Evolutionary conservation across 176 grass and related monocot species (phyloP), one percentile per base, ranked within the genome.

Genomic region (Hsuehochloa calcarea): DNA sequence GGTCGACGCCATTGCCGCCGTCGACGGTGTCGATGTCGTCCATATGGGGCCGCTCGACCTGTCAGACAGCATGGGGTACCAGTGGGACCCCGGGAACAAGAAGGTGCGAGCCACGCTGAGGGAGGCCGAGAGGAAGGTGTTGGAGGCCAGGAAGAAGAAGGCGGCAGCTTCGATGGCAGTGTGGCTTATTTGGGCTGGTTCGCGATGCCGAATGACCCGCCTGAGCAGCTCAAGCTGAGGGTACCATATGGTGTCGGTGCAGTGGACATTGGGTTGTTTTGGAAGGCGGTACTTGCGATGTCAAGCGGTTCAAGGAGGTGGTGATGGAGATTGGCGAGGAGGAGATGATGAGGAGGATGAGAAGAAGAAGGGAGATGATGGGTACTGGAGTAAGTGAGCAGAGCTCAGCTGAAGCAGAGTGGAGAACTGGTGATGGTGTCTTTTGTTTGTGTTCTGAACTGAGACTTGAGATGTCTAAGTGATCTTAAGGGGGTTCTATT

Each of bases 11-110:
- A 95, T 98, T 69, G 96, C 96, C 13, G 75, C 89, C 40, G 73
- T 98, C 1, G 95, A 98, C 12, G 95, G 95, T n/a, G 95, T 98
- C 46, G 83, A 98, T 63, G 95, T 92, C 60, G 86, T 98, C 70
- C 93, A 98, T 41, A 98, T 86, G 82, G 95, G 95, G 2, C 96
- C 96, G 14, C 80, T 95, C 34, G 91, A 98, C 75, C 87, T 98
- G 72, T 95, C 93, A 25, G 96, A 91, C 13, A 95, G 95, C 89
- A 89, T 98, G 91, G 96, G 96, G 3, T 98, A 90, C 78, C 73
- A 95, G 64, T 98, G 96, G 93, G 96, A 93, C 67, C 88, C 93
- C 1, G 93, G 96, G 78, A 93, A 98, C 85, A 89, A 88, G 88
- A 98, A 93, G 85, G 96, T n/a, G n/a, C n/a, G n/a, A n/a, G n/a